Evolutionary conservation across 148 eudicot species (phyloP), one percentile per base, ranked within the genome.

Genomic region (Diospyros kaki): DNA sequence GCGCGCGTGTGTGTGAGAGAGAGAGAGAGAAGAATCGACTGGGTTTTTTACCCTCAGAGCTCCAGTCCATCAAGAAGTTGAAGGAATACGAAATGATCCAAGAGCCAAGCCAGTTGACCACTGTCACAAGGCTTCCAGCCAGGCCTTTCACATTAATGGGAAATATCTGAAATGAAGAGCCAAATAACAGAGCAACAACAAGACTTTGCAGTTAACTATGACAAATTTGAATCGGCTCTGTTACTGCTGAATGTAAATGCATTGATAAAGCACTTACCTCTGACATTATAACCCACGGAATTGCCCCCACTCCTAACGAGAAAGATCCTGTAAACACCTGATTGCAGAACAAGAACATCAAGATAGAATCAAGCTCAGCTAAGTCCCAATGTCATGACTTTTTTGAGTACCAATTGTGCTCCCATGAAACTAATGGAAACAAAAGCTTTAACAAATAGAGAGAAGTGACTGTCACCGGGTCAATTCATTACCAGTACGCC

Each of bases 211-310:
- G 28, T 28, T 28, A 28, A 28, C 28, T 28, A 28, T 28, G 28
- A 28, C 28, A 28, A 0, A 28, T 28, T 28, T 28, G 28, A 28
- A 28, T 28, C 28, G 28, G 28, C 28, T 28, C 28, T 28, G 28
- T 28, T 28, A 28, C 28, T 28, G 28, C 28, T 28, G 0, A 28
- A 28, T 28, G 28, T 28, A 28, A 28, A 28, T 28, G 28, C 28
- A 28, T 6, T 4, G 44, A 48, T 10, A 41, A 74, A 76, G 56
- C 18, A 60, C 43, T 10, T 77, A 93, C 99, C 97, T 95, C 99
- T 9, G 99, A 92, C 99, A 95, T 95, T 50, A 95, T 88, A 64
- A 91, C 90, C 93, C 93, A 94, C 55, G 97, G 98, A 71, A 91
- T 83, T 11, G 89, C 98, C 67, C 98, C 97, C 94, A 93, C 83